Evolutionary conservation across 2,329 filamentous ascomycete genomes (phyloP).

Genomic region (Phyllosticta citriasiana): DNA sequence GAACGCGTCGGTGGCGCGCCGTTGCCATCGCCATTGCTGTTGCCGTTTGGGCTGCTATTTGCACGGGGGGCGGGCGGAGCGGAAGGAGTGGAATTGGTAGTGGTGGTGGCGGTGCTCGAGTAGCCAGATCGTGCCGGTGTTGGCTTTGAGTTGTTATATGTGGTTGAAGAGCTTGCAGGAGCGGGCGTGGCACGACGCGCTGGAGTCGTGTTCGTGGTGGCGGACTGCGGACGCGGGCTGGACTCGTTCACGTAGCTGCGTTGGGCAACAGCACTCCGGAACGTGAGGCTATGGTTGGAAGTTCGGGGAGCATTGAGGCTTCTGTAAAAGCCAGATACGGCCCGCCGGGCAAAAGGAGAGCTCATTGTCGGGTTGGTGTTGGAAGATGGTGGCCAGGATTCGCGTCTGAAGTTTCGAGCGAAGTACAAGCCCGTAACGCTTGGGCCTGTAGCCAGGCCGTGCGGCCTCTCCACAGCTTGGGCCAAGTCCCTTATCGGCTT

Average conservation of each 20-base stretch:
- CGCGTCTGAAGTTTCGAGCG: neutral
- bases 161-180: slow-evolving; percentile 10
- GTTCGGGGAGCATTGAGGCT: neutral
- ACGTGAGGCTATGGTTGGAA: neutral
- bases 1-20: slow-evolving; percentile 19
- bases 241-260: neutral
- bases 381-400: neutral
- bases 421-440: neutral
- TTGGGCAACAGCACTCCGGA: neutral
- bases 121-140: neutral
- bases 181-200: slow-evolving; percentile 10
- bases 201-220: slow-evolving; percentile 10
- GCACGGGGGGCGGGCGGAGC: slow-evolving; percentile 16
- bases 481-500: neutral
- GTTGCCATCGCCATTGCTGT: slow-evolving; percentile 11
- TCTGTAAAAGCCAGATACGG: neutral
- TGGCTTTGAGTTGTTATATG: slow-evolving; percentile 15
- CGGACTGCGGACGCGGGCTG: neutral
- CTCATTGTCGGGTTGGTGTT: neutral
- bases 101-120: neutral
- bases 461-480: neutral
- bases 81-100: slow-evolving; percentile 10
- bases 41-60: no score
- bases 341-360: neutral
- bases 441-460: neutral